phyloP scores from a whole-genome alignment of 78 protist genomes.

The Isochrysis galbana region DNA sequence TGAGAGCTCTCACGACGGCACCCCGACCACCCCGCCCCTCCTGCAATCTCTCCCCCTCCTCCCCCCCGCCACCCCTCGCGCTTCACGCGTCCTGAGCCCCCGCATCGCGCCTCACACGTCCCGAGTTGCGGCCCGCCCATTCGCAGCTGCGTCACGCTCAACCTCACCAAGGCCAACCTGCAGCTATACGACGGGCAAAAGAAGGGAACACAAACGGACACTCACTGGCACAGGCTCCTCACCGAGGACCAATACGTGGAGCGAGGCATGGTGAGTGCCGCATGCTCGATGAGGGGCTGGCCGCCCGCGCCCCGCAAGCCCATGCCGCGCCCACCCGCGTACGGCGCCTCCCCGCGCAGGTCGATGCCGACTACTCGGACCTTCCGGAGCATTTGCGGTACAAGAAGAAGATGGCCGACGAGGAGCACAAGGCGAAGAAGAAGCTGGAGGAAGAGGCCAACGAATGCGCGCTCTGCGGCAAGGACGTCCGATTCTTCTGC shows the following conservation, averaged over 20 bases:
- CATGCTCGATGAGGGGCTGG: no score
- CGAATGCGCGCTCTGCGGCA: constrained; percentile 7
- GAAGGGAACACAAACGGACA: neutral
- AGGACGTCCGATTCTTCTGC: constrained; percentile 25
- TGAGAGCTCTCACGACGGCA: no score
- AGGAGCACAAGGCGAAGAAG: neutral
- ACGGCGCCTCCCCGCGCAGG: no score
- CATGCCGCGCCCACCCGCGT: no score
- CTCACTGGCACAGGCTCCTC: constrained; percentile 2
- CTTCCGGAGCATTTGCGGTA: neutral
- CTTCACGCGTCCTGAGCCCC: neutral
- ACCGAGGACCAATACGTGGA: neutral
- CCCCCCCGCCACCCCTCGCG: no score
- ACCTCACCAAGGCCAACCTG: neutral
- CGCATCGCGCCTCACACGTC: neutral
- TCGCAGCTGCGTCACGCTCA: neutral
- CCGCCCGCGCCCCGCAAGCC: no score
- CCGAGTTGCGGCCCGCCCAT: no score
- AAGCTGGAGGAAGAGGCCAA: neutral
- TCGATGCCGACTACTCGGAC: neutral
- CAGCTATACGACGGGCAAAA: neutral
- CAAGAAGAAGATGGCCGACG: neutral
- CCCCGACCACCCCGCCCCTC: no score
- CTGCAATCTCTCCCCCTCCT: no score
- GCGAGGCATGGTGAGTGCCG: constrained; percentile 19